Evolutionary conservation across 176 grass and related monocot genomes (phyloP), one percentile per base, ranked within the genome.

Genomic region (Raddia distichophylla): DNA sequence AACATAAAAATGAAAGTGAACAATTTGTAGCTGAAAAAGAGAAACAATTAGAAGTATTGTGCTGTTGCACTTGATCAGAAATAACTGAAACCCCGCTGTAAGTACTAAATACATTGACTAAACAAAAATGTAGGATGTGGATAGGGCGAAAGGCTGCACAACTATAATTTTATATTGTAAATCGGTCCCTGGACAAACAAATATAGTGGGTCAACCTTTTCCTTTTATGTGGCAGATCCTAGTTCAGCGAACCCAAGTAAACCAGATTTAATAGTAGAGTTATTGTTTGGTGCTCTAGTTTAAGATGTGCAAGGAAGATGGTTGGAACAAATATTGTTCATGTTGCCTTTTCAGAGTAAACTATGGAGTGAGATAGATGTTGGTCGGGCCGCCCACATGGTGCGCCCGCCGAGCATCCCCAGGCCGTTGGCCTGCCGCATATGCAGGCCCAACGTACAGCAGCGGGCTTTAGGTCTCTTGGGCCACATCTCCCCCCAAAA

Each of bases 81-180:
- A 63, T 44, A 60, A 54, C 15, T 69, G 13, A 53, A 61, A 52
- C 9, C 51, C 13, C 56, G 57, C 10, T 17, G 52, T 6, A 84
- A 67, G 35, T 67, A 64, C 9, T 6, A 84, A 60, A 20, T 67
- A 64, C 9, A 84, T n/a, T 33, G 54, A 60, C 13, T 76, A 42
- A 87, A 62, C 53, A 76, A 10, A 32, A 63, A 63, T 2, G 17
- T 22, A 65, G 56, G 57, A 71, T 5, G 1, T 35, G 69, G 1
- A 27, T 27, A 27, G 27, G 20, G 54, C 16, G 27, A 27, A 0
- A 67, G 11, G 10, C 11, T 19, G 42, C 64, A 46, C 50, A 86
- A 10, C 8, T 27, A 34, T 22, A 50, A 80, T 54, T 22, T 66
- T 3, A 46, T 12, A 51, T 69, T 62, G 19, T n/a, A 69, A 53